A percentile compares a stretch with the other conserved stretches of the same genome.
Evolutionary conservation across 169 alveolate genomes (phyloP).

Genomic region (Cystoisospora suis): DNA sequence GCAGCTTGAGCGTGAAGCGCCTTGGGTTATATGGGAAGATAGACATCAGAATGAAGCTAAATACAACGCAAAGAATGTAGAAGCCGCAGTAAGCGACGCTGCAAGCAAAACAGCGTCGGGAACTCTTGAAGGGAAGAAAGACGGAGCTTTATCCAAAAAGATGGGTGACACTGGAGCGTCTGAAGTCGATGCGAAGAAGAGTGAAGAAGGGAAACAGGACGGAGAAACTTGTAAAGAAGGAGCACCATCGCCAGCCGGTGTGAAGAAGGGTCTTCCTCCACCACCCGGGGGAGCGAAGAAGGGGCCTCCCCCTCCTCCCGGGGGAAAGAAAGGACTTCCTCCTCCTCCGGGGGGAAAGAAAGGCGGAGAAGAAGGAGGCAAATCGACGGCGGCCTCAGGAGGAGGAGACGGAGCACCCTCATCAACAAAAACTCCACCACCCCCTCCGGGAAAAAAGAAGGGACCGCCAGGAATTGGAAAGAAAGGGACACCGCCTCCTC

Average conservation of each 20-base stretch:
- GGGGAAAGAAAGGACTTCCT: background rate
- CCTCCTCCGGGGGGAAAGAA: background rate
- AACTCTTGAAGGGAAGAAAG: background rate
- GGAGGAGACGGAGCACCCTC: too few species aligned
- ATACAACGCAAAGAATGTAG: too few species aligned
- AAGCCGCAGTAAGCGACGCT: background rate
- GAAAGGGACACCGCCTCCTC: background rate
- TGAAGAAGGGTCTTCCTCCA: background rate
- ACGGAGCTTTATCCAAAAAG: background rate
- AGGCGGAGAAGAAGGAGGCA: too few species aligned
- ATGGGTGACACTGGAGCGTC: background rate
- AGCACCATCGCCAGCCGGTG: background rate
- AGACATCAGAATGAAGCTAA: background rate
- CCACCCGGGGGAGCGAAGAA: background rate
- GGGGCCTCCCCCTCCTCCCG: background rate
- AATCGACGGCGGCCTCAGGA: too few species aligned
- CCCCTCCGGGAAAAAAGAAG: too few species aligned
- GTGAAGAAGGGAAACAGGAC: background rate
- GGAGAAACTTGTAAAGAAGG: background rate
- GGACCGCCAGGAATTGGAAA: background rate
- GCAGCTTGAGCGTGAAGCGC: constrained; percentile 32
- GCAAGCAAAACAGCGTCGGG: background rate
- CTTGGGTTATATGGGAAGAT: constrained; percentile 48
- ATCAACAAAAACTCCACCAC: too few species aligned
- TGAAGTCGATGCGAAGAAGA: background rate